phyloP scores from a whole-genome alignment of 768 basidiomycete genomes.

The Mycena belliarum region DNA sequence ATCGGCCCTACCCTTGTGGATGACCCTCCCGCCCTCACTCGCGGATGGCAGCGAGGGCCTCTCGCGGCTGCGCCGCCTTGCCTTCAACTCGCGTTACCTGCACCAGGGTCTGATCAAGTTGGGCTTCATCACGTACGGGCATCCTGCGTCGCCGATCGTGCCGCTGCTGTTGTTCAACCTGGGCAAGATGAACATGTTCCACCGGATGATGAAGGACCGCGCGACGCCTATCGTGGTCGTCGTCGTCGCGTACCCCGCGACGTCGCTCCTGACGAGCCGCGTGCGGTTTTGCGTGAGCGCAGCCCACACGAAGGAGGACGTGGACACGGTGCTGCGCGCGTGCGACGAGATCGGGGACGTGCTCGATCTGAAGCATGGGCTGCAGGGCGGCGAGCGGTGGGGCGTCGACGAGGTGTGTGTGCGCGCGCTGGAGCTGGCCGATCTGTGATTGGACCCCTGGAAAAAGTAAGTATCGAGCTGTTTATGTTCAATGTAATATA shows the following conservation, averaged over 20 bases:
- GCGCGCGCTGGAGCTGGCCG: conserved; percentile 75
- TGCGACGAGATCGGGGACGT: conserved; percentile 92
- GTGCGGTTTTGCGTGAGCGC: conserved; percentile 95
- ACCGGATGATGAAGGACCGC: conserved; percentile 82
- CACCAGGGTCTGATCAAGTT: conserved; percentile 83
- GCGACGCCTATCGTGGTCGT: conserved; percentile 85
- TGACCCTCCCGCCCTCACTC: conserved; percentile 69
- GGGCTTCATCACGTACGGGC: conserved; percentile 96
- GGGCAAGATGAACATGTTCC: conserved; percentile 91
- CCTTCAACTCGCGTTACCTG: conserved; percentile 95
- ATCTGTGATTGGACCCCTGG: conserved; percentile 24
- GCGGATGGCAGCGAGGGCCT: conserved; percentile 86
- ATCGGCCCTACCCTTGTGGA: conserved; percentile 72
- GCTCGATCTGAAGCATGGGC: conserved; percentile 85
- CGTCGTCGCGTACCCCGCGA: conserved; percentile 90
- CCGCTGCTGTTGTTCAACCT: conserved; percentile 91
- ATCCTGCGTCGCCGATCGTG: conserved; percentile 89
- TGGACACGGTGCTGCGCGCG: conserved; percentile 82
- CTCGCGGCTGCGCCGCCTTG: conserved; percentile 80
- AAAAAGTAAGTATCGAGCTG: background rate
- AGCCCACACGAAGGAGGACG: conserved; percentile 95
- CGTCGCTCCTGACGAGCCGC: conserved; percentile 83
- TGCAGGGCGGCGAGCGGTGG: conserved; percentile 65
- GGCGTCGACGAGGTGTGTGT: conserved; percentile 69
- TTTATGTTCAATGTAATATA: conserved; percentile 2